Conservation (phyloP, 106 monocot genomes). For the Dioscorea zingiberensis region DNA sequence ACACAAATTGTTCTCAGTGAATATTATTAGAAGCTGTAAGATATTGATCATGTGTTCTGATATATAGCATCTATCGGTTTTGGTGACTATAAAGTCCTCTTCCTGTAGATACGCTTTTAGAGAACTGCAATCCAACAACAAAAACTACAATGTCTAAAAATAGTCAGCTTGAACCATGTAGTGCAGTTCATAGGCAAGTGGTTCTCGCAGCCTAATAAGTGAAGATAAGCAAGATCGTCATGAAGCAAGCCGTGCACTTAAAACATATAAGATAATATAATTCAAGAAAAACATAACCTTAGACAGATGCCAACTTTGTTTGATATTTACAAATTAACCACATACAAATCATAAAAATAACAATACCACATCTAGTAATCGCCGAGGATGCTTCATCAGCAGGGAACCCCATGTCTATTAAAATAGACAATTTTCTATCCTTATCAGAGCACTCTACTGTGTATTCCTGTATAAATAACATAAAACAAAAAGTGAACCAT, state of each 20-base stretch:
- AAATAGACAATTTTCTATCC: conserved; percentile 37
- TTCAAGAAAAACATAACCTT: not conserved
- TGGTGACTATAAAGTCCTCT: no score
- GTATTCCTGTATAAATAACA: conserved; percentile 10
- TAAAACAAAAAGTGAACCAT: not conserved
- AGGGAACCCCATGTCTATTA: conserved; percentile 54
- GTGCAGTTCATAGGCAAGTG: no score
- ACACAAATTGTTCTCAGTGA: not conserved
- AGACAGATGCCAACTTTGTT: not conserved
- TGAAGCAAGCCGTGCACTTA: not conserved
- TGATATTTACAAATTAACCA: not conserved
- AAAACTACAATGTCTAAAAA: no score
- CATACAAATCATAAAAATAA: not conserved
- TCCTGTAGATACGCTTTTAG: no score
- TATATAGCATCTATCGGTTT: no score
- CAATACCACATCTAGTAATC: conserved; percentile 57
- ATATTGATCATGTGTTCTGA: no score
- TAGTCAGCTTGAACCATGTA: no score
- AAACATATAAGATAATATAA: not conserved
- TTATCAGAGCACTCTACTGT: conserved; percentile 13
- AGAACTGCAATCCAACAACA: no score
- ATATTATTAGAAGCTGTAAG: not conserved
- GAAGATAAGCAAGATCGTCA: no score
- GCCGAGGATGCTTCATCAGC: conserved; percentile 44
- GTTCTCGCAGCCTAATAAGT: no score